Evolutionary conservation across 2,329 filamentous ascomycete genomes (phyloP).

Genomic region (Aspergillus uvarum): DNA sequence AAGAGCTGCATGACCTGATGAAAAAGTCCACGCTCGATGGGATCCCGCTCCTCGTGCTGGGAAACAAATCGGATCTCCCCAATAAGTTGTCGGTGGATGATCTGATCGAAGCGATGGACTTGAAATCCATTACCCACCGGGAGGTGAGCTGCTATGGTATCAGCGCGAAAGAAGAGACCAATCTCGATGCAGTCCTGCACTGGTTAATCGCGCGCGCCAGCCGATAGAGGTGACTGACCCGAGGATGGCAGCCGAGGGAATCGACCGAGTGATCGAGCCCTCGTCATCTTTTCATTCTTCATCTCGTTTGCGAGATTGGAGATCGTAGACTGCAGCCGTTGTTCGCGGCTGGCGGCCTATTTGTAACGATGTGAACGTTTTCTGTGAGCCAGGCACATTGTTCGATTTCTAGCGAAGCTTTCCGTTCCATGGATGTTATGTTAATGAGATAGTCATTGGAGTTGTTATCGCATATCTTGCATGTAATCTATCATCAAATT

Average conservation of each 20-base stretch:
- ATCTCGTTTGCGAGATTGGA: constrained; percentile 5
- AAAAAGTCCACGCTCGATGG: constrained; percentile 79
- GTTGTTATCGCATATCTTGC: not conserved
- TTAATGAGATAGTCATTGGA: not conserved
- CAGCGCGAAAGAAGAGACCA: constrained; percentile 97
- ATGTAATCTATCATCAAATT: not conserved
- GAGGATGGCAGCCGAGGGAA: not conserved
- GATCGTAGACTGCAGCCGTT: constrained; percentile 19
- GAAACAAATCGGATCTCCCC: constrained; percentile 96
- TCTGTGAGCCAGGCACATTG: constrained; percentile 23
- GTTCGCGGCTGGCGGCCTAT: constrained; percentile 36
- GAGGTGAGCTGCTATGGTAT: constrained; percentile 99
- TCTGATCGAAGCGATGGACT: constrained; percentile 85
- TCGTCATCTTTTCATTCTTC: constrained; percentile 11
- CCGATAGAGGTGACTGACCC: constrained; percentile 52
- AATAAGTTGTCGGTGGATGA: constrained; percentile 90
- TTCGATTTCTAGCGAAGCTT: constrained; percentile 11
- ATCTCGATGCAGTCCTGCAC: constrained; percentile 92
- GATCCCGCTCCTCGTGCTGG: constrained; percentile 89
- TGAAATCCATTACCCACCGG: constrained; percentile 83
- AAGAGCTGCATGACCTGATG: constrained; percentile 88
- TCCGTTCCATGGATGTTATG: constrained; percentile 4
- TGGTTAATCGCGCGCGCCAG: constrained; percentile 91
- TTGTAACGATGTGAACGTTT: constrained; percentile 54
- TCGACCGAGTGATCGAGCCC: constrained; percentile 1